phyloP scores from a whole-genome alignment of 2,329 filamentous ascomycete species.

The Cercospora sp. region DNA sequence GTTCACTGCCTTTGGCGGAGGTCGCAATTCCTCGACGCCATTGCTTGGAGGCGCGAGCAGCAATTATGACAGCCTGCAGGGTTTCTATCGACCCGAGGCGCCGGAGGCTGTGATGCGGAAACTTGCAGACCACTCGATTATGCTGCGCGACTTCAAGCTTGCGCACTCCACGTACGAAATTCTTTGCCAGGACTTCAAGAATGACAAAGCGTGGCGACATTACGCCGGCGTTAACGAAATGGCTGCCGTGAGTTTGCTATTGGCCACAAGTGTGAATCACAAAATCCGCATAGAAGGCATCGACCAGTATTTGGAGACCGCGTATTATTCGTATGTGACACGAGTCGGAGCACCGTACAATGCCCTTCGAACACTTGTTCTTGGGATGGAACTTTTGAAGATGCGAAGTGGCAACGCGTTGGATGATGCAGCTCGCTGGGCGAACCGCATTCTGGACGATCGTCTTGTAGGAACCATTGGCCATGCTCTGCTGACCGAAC shows the following conservation, averaged over 20 bases:
- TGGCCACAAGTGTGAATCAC: conserved; percentile 71
- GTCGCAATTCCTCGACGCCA: conserved; percentile 59
- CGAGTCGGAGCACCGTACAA: conserved; percentile 78
- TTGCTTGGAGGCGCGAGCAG: conserved; percentile 48
- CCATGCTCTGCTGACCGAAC: conserved; percentile 80
- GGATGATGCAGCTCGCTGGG: conserved; percentile 87
- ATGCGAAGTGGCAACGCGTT: conserved; percentile 75
- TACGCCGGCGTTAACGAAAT: conserved; percentile 95
- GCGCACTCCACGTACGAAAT: conserved; percentile 91
- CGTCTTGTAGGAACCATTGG: conserved; percentile 73
- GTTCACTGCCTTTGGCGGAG: conserved; percentile 75
- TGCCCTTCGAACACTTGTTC: conserved; percentile 72
- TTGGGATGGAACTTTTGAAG: conserved; percentile 80
- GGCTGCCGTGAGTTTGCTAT: conserved; percentile 79
- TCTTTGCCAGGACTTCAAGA: conserved; percentile 81
- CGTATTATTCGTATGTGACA: conserved; percentile 88
- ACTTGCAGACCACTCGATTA: conserved; percentile 91
- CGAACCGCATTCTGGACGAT: conserved; percentile 74
- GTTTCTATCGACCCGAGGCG: conserved; percentile 80
- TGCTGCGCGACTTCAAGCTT: conserved; percentile 94
- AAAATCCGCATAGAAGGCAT: conserved; percentile 79
- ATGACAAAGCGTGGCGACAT: conserved; percentile 96
- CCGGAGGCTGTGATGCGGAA: conserved; percentile 92
- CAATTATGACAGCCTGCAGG: conserved; percentile 76
- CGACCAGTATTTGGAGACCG: conserved; percentile 84